Evolutionary conservation across 2,329 filamentous ascomycete species (phyloP).

Genomic region (Fusarium luffae): DNA sequence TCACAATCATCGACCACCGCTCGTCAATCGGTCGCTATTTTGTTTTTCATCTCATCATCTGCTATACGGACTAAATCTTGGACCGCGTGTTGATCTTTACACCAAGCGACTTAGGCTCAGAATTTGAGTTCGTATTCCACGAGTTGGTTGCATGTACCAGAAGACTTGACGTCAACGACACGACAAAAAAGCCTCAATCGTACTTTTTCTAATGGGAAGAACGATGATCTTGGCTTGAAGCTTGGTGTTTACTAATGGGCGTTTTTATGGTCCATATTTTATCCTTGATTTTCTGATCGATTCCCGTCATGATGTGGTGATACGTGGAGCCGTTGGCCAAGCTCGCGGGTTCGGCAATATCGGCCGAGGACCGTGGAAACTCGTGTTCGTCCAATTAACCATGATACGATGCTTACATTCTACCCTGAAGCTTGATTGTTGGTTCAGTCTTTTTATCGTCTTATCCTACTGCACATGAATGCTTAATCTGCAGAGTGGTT

Average conservation of each 20-base stretch:
- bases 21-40: background rate
- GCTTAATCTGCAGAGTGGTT: background rate
- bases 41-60: background rate
- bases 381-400: background rate
- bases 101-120: constrained; percentile 2
- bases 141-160: constrained; percentile 14
- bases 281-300: constrained; percentile 23
- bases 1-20: background rate
- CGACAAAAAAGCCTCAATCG: constrained; percentile 13
- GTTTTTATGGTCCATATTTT: constrained; percentile 8
- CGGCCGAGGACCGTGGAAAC: background rate
- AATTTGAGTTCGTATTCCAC: constrained; percentile 17
- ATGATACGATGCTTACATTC: constrained; percentile 10
- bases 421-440: constrained; percentile 12
- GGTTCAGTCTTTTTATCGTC: background rate
- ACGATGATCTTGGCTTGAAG: background rate
- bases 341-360: constrained; percentile 9
- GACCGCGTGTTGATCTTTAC: background rate
- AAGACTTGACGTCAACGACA: constrained; percentile 25
- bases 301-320: constrained; percentile 13
- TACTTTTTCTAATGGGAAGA: background rate
- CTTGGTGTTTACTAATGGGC: background rate
- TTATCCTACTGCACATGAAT: background rate
- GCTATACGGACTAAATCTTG: background rate
- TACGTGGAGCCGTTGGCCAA: constrained; percentile 5